These are phyloP conservation scores for Centrapalus pauciflorus DNA, from an alignment of 129 eudicot species.

Conservation along the genomic window DNA sequence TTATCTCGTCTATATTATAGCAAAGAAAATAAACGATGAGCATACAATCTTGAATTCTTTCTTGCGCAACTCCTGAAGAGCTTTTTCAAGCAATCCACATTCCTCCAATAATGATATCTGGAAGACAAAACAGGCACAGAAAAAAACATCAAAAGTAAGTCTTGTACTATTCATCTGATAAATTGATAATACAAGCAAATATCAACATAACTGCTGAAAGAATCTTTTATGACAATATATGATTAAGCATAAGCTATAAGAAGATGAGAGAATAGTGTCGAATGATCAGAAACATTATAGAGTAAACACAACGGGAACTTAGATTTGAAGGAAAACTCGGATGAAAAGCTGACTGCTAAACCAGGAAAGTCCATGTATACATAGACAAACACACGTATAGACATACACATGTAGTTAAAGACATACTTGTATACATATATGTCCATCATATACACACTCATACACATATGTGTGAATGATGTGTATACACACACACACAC, in stretches of 20 bases:
- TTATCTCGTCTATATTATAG: neutral
- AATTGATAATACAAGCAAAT: too few relatives aligned
- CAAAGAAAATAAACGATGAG: neutral
- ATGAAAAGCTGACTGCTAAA: neutral
- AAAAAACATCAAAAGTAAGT: neutral
- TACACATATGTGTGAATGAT: too few relatives aligned
- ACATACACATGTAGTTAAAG: too few relatives aligned
- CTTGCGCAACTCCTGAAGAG: constrained; percentile 75
- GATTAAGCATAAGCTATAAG: neutral
- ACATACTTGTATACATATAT: too few relatives aligned
- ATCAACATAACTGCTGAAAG: neutral
- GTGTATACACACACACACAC: too few relatives aligned
- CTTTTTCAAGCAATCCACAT: constrained; percentile 68
- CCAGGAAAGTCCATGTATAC: too few relatives aligned
- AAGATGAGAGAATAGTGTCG: neutral
- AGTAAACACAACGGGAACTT: neutral
- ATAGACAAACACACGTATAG: too few relatives aligned
- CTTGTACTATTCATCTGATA: neutral
- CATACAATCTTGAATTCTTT: constrained; percentile 77
- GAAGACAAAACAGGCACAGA: constrained; percentile 11
- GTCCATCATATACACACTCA: too few relatives aligned
- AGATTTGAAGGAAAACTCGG: neutral
- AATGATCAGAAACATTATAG: neutral
- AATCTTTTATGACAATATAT: neutral
- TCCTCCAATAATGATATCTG: constrained; percentile 88